Conservation (phyloP, 2,329 filamentous ascomycete species). For the Neonectria hederae region DNA sequence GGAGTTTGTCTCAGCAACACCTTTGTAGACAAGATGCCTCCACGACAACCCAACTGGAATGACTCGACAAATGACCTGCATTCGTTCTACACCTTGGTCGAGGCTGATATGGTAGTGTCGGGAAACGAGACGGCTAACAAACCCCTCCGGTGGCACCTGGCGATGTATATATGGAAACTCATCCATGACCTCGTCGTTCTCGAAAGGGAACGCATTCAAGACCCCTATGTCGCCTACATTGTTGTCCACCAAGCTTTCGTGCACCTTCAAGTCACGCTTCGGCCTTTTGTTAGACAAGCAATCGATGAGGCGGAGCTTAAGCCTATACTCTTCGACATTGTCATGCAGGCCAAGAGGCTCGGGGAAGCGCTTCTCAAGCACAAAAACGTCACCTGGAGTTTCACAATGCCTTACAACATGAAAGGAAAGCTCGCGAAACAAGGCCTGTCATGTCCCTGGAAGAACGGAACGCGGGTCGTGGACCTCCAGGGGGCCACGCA, state of each 20-base stretch:
- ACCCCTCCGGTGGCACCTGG: background rate
- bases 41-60: background rate
- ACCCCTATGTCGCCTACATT: background rate
- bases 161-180: background rate
- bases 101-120: background rate
- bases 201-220: background rate
- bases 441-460: background rate
- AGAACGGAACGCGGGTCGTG: background rate
- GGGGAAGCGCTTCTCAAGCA: background rate
- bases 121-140: background rate
- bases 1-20: background rate
- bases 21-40: slow-evolving; percentile 6
- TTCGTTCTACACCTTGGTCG: background rate
- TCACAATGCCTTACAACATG: background rate
- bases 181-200: background rate
- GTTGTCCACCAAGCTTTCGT: background rate
- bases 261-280: background rate
- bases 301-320: background rate
- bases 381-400: background rate
- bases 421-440: no score
- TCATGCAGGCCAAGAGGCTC: background rate
- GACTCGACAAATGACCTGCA: background rate
- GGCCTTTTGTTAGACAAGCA: background rate
- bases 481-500: background rate
- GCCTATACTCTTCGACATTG: background rate